Evolutionary conservation across 495 filamentous ascomycete genomes (phyloP).

Genomic region (Neurospora sp.): DNA sequence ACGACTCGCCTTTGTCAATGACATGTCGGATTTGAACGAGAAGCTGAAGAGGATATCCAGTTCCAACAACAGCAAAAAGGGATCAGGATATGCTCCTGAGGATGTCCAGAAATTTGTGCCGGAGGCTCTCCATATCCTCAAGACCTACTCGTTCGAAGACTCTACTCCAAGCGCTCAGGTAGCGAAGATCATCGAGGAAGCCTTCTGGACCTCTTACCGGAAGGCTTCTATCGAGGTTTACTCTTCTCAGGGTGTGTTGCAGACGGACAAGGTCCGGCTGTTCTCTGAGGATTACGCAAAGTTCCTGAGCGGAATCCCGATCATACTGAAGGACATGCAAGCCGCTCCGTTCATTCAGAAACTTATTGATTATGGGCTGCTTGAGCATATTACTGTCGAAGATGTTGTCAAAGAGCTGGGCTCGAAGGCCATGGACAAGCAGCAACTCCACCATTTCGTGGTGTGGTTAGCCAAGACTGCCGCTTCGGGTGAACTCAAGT

Average conservation of each 20-base stretch:
- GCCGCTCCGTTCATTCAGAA: slow-evolving; percentile 61
- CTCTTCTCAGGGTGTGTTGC: slow-evolving; percentile 74
- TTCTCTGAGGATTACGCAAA: slow-evolving; percentile 67
- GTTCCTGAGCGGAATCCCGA: slow-evolving; percentile 85
- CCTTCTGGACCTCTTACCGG: slow-evolving; percentile 87
- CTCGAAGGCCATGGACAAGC: slow-evolving; percentile 59
- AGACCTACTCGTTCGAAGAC: slow-evolving; percentile 74
- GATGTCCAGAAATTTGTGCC: slow-evolving; percentile 59
- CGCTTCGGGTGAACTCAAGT: slow-evolving; percentile 54
- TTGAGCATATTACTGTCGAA: slow-evolving; percentile 72
- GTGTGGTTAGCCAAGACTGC: slow-evolving; percentile 68
- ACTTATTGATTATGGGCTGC: slow-evolving; percentile 65
- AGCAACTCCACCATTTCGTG: slow-evolving; percentile 70
- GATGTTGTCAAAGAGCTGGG: slow-evolving; percentile 78
- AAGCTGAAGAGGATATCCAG: slow-evolving; percentile 39
- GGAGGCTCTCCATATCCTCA: slow-evolving; percentile 65
- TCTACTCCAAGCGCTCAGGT: slow-evolving; percentile 79
- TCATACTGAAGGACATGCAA: slow-evolving; percentile 66
- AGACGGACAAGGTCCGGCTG: slow-evolving; percentile 65
- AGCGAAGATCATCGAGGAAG: slow-evolving; percentile 75
- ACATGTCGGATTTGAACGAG: slow-evolving; percentile 65
- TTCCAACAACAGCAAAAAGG: slow-evolving; percentile 33
- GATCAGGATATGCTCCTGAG: slow-evolving; percentile 32
- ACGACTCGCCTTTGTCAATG: slow-evolving; percentile 73
- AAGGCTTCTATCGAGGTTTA: slow-evolving; percentile 74